phyloP scores from a whole-genome alignment of 192 early-diverging fungal species.

The Rhizophagus prolifer region DNA sequence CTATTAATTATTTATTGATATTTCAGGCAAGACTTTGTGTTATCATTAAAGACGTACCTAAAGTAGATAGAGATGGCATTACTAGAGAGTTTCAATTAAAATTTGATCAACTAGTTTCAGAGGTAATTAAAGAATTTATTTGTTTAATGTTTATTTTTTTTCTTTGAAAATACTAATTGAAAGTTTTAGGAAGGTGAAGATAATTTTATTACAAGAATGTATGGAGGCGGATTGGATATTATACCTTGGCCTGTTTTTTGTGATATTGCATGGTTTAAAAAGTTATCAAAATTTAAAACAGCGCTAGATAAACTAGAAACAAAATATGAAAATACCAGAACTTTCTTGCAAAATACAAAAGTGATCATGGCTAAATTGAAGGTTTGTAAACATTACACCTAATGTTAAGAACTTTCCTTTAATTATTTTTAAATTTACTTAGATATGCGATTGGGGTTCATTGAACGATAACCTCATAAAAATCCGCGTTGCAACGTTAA shows the following conservation, averaged over 20 bases:
- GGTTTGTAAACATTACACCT: not conserved
- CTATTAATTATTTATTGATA: not conserved
- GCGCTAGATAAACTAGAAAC: not conserved
- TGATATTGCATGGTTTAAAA: not conserved
- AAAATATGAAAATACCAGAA: slow-evolving; percentile 13
- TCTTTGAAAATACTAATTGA: no score
- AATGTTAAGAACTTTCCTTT: no score
- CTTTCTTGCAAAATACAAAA: slow-evolving; percentile 1
- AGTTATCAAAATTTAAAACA: not conserved
- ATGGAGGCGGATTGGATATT: no score
- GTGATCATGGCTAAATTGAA: slow-evolving; percentile 14
- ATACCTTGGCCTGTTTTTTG: no score
- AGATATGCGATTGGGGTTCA: slow-evolving; percentile 28
- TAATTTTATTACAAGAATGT: slow-evolving; percentile 29
- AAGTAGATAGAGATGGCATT: slow-evolving; percentile 6
- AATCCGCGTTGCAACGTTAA: slow-evolving; percentile 1
- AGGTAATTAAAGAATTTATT: not conserved
- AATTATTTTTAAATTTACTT: no score
- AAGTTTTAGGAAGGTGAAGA: slow-evolving; percentile 15
- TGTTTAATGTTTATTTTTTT: no score
- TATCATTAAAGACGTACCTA: slow-evolving; percentile 27
- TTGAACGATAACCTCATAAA: slow-evolving; percentile 10
- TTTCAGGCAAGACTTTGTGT: slow-evolving; percentile 23
- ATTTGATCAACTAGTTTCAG: not conserved
- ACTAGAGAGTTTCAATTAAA: slow-evolving; percentile 2